These are phyloP conservation scores for Wickerhamiella kazuoi DNA, from an alignment of 805 yeast species.

Conservation along the genomic window DNA sequence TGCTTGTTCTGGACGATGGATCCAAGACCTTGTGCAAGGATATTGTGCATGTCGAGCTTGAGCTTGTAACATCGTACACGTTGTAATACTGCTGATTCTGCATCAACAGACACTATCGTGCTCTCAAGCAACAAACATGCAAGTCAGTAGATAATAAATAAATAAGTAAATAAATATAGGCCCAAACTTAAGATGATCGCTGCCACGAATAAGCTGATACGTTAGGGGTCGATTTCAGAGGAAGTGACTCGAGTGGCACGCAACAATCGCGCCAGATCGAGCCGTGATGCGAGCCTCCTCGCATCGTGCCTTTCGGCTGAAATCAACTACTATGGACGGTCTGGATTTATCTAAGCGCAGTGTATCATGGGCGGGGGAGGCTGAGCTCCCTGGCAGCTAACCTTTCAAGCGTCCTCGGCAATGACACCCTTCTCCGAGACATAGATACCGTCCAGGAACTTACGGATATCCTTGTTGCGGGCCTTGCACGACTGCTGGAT, in stretches of 20 bases:
- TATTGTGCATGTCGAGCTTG: slow-evolving; percentile 12
- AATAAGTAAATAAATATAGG: background rate
- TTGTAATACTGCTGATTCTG: background rate
- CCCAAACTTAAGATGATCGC: background rate
- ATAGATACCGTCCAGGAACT: slow-evolving; percentile 99
- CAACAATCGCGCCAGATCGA: background rate
- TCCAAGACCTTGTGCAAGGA: slow-evolving; percentile 10
- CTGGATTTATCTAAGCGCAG: too few species aligned
- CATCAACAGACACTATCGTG: background rate
- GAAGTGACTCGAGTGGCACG: background rate
- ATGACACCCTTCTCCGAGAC: slow-evolving; percentile 90
- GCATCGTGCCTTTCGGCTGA: background rate
- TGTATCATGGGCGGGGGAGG: too few species aligned
- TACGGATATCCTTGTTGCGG: slow-evolving; percentile 99
- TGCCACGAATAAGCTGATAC: background rate
- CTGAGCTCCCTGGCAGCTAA: too few species aligned
- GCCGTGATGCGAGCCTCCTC: background rate
- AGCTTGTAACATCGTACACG: slow-evolving; percentile 5
- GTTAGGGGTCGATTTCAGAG: background rate
- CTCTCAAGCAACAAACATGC: background rate
- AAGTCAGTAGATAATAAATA: background rate
- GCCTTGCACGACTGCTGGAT: slow-evolving; percentile 96
- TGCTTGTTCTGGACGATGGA: slow-evolving; percentile 9
- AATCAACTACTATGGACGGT: background rate
- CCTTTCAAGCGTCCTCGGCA: slow-evolving; percentile 42